Evolutionary conservation across 495 filamentous ascomycete species (phyloP), one percentile per base, ranked within the genome.

Genomic region (Penicillium egyptiacum): DNA sequence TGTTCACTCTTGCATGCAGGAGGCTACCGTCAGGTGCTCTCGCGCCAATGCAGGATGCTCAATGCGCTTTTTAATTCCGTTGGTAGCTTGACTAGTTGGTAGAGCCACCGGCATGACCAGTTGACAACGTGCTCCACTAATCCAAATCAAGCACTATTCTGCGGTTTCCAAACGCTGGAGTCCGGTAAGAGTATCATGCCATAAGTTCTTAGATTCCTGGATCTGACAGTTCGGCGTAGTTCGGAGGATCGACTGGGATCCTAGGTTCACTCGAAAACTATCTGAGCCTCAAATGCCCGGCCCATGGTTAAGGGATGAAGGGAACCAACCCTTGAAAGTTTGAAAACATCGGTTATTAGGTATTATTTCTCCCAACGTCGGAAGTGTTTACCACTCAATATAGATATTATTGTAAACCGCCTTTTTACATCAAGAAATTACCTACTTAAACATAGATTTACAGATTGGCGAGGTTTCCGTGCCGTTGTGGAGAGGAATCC

Each of bases 221-320:
- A 55, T 46, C 23, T 55, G 50, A 55, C 57, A 52, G 50, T 53
- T 61, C 61, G 61, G 61, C 31, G 57, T 33, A 57, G 57, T 60
- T 63, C 57, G 57, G 61, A 47, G 33, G 14, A 51, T 33, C 43
- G 20, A 20, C 31, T 55, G 4, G 10, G 53, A 55, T 55, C 53
- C 53, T 30, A 47, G 19, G 42, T 55, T 47, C 9, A 30, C 30
- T 20, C n/a, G 26, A 8, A 37, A 12, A 31, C 6, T 14, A 7
- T 23, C 14, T 10, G 46, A 56, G 44, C 54, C 33, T 48, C 53
- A 37, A 45, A 35, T 1, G 7, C 19, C 40, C 17, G 20, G 39
- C 25, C 43, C 33, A 55, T 40, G 53, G 43, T 44, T 45, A 2
- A 41, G 33, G 5, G 28, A 10, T 14, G 5, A 16, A 25, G 44